These are phyloP conservation scores for Raphanus sativus DNA, from an alignment of 345 rosid species.

Conservation along the genomic window DNA sequence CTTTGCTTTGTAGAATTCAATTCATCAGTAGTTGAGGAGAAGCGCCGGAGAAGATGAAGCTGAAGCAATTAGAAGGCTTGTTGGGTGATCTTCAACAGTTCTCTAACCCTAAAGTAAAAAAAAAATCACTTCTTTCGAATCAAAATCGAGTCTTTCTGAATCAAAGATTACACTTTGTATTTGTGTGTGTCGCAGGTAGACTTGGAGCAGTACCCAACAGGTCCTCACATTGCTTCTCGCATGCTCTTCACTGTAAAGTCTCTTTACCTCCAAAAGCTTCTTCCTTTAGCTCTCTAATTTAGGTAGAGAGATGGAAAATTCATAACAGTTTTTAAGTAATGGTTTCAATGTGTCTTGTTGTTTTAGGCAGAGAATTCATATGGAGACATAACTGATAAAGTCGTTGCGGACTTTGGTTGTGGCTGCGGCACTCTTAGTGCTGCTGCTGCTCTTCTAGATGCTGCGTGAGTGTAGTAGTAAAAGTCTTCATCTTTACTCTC, in stretches of 20 bases:
- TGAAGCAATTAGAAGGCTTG: constrained; percentile 83
- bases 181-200: constrained; percentile 54
- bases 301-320: no score
- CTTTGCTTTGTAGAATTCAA: no score
- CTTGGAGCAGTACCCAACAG: constrained; percentile 94
- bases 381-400: constrained; percentile 69
- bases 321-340: no score
- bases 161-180: background rate
- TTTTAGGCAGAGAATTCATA: constrained; percentile 88
- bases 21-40: background rate
- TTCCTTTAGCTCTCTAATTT: background rate
- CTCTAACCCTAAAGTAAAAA: constrained; percentile 66
- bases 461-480: constrained; percentile 55
- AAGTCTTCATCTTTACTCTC: background rate
- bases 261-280: constrained; percentile 4
- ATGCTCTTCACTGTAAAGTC: constrained; percentile 72
- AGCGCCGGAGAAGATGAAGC: constrained; percentile 64
- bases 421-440: constrained; percentile 89
- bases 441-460: constrained; percentile 89
- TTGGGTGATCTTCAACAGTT: constrained; percentile 75
- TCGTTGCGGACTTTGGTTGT: constrained; percentile 94
- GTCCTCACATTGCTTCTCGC: constrained; percentile 96
- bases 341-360: background rate
- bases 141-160: background rate
- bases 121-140: background rate